Base-by-base conservation (phyloP, 768 basidiomycete species). In the Naematelia encephala region DNA sequence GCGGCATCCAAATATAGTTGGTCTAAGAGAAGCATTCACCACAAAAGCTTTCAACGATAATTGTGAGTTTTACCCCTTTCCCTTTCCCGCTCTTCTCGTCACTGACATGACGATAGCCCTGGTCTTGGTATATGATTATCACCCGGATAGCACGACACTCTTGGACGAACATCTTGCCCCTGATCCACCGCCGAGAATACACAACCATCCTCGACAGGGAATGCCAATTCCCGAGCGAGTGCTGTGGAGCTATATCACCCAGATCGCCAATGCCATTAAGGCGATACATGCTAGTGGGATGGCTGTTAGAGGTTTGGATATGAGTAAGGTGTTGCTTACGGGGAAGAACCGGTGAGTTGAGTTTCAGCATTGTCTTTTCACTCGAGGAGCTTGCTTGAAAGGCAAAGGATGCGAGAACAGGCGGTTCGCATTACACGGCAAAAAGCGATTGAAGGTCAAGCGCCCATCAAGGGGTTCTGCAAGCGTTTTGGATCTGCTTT, bases 221-320 rank as follows among this genome's bases (percentile, higher is more conserved):
- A 67, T 74, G 67, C 80, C 80, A 29, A 79, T 98, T 21, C 82
- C 88, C 0, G 96, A 99, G 75, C 82, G 86, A 16, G 85, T 86
- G 0, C 73, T 99, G 2, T 99, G 96, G 96, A 87, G 87, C 2
- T 97, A 92, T 70, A 84, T 96, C 49, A 83, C 91, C 21, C 96
- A 99, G 75, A 84, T 97, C 56, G 86, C 88, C 3, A 86, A 83
- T 61, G 93, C 90, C 0, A 84, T 98, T 76, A 91, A 88, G 77
- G 84, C 83, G 46, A 86, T 89, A 0, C 96, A 99, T 72, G 86
- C 87, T 51, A 82, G 82, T 2, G 89, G 89, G 0, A 79, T 90
- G 51, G 89, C 92, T 0, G 82, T 91, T 42, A 82, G 91, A 42
- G 85, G 86, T 78, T 78, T 98, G 21, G 96, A 98, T 61, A 82